Conservation (phyloP, 2,329 filamentous ascomycete genomes). For the Diaporthe sp. region DNA sequence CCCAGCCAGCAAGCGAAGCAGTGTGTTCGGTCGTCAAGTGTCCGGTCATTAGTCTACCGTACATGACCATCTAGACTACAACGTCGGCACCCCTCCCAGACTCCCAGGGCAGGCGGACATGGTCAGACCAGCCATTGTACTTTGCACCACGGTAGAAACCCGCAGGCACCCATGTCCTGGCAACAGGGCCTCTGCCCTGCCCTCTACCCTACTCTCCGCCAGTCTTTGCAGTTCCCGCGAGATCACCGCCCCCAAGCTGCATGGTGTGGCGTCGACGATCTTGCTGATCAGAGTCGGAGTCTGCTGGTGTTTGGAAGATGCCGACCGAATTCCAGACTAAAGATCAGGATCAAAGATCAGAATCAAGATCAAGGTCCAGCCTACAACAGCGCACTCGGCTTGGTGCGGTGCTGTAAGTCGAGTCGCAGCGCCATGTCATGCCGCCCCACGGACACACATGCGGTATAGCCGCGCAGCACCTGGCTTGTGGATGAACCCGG, state of each 20-base stretch:
- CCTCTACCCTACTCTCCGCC: conserved; percentile 4
- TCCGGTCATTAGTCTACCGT: background rate
- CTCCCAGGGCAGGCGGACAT: background rate
- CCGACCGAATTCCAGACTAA: background rate
- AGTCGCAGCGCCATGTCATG: conserved; percentile 8
- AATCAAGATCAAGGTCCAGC: background rate
- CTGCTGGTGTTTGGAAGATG: conserved; percentile 9
- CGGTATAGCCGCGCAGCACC: conserved; percentile 2
- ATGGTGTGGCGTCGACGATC: conserved; percentile 30
- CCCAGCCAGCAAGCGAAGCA: background rate
- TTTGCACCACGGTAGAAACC: background rate
- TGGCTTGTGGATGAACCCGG: conserved; percentile 32
- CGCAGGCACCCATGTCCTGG: conserved; percentile 28
- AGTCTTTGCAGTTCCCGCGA: conserved; percentile 17
- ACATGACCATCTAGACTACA: background rate
- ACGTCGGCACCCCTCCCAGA: conserved; percentile 4
- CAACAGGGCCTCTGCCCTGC: conserved; percentile 13
- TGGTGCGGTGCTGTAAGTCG: background rate
- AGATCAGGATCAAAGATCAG: background rate
- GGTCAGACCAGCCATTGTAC: conserved; percentile 5
- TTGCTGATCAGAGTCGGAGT: conserved; percentile 28
- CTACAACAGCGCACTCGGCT: background rate
- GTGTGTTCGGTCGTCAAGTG: background rate
- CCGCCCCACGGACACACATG: conserved; percentile 13
- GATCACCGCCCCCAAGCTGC: conserved; percentile 32